phyloP scores from a whole-genome alignment of 371 early-diverging fungal species.

The Cokeromyces recurvatus region DNA sequence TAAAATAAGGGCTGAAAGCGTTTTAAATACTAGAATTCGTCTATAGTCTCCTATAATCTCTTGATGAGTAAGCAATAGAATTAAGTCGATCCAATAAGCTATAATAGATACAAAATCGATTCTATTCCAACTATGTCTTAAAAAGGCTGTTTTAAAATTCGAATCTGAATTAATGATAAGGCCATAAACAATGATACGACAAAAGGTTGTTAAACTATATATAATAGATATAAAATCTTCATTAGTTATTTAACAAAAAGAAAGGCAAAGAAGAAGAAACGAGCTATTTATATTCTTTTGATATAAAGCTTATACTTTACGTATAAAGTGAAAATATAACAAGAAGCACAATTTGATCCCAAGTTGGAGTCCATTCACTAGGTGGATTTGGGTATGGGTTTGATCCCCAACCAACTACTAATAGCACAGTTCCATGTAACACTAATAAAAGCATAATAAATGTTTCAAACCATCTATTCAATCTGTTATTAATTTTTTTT shows the following conservation, averaged over 20 bases:
- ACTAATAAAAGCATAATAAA: constrained; percentile 49
- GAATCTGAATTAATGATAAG: constrained; percentile 38
- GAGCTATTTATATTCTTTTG: too few relatives aligned
- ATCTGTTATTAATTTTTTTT: not conserved
- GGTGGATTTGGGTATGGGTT: constrained; percentile 26
- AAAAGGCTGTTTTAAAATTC: constrained; percentile 33
- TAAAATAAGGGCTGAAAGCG: constrained; percentile 50
- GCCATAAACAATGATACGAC: constrained; percentile 55
- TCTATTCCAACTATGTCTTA: constrained; percentile 68
- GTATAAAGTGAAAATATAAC: constrained; percentile 55
- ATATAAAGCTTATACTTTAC: constrained; percentile 36
- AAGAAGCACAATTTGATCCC: constrained; percentile 54
- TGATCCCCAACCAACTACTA: constrained; percentile 42
- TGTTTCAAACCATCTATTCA: constrained; percentile 56
- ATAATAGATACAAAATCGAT: constrained; percentile 59
- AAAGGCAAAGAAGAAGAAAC: too few relatives aligned
- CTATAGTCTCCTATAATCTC: constrained; percentile 31
- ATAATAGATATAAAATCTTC: constrained; percentile 1
- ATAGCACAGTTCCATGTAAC: constrained; percentile 41
- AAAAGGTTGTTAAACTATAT: constrained; percentile 31
- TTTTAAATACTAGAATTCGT: constrained; percentile 52
- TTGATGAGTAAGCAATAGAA: constrained; percentile 30
- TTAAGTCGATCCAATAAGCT: constrained; percentile 57
- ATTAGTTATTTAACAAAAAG: not conserved
- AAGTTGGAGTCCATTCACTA: constrained; percentile 44